Conservation (phyloP, 805 yeast species). For the Myxozyma neotropica region DNA sequence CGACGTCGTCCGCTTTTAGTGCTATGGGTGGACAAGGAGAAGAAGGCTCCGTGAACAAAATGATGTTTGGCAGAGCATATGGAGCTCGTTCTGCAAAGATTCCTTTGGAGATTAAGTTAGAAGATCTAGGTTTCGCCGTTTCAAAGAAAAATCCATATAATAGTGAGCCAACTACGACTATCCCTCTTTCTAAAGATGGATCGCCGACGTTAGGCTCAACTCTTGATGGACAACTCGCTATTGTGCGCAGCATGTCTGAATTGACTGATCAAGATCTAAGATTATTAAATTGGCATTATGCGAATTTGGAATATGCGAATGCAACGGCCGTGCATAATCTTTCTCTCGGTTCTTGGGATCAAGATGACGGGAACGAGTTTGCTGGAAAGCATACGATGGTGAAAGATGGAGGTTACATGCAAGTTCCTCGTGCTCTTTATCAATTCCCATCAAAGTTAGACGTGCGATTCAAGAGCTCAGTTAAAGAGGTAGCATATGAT, state of each 20-base stretch:
- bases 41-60: neutral
- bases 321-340: constrained; percentile 44
- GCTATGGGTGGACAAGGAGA: neutral
- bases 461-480: constrained; percentile 46
- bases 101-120: constrained; percentile 21
- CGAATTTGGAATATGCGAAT: constrained; percentile 46
- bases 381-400: constrained; percentile 47
- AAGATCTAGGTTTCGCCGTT: constrained; percentile 28
- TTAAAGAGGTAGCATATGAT: constrained; percentile 45
- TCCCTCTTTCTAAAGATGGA: constrained; percentile 41
- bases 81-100: constrained; percentile 9
- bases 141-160: neutral
- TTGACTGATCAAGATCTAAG: constrained; percentile 43
- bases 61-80: constrained; percentile 5
- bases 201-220: constrained; percentile 46
- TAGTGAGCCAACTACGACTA: constrained; percentile 39
- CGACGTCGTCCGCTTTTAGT: neutral
- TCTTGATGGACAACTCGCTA: constrained; percentile 41
- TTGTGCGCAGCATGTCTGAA: constrained; percentile 41
- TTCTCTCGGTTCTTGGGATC: constrained; percentile 47
- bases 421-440: constrained; percentile 45
- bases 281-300: constrained; percentile 47
- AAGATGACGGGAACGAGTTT: constrained; percentile 47
- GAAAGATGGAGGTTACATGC: constrained; percentile 43
- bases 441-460: constrained; percentile 46